Evolutionary conservation across 1,139 yeast species (phyloP).

Genomic region (Yamadazyma buinensis): DNA sequence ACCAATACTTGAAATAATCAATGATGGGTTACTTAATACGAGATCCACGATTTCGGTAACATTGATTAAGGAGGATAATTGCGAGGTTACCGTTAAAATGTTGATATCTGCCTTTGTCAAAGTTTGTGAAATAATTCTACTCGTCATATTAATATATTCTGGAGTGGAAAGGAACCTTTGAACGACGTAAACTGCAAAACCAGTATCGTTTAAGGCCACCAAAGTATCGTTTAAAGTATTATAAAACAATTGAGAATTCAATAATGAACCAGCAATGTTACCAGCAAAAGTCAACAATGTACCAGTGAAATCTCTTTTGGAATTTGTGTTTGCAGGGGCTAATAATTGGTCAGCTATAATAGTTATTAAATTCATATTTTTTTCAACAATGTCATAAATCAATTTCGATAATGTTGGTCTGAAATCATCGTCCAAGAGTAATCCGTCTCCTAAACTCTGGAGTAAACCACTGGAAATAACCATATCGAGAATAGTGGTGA

Average conservation of each 20-base stretch:
- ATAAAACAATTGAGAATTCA: constrained; percentile 27
- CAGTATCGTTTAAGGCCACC: constrained; percentile 42
- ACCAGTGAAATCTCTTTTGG: constrained; percentile 21
- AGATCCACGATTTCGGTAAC: constrained; percentile 22
- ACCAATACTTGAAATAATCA: constrained; percentile 21
- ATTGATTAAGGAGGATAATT: constrained; percentile 17
- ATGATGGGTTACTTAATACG: constrained; percentile 25
- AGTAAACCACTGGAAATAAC: constrained; percentile 35
- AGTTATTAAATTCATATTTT: constrained; percentile 26
- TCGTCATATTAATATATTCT: constrained; percentile 38
- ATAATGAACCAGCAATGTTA: constrained; percentile 27
- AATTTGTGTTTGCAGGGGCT: constrained; percentile 13
- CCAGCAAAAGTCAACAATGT: constrained; percentile 25
- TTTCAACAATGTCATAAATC: constrained; percentile 27
- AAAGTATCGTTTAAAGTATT: constrained; percentile 25
- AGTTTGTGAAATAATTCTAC: constrained; percentile 23
- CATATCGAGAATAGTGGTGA: constrained; percentile 20
- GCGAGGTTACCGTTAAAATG: constrained; percentile 6
- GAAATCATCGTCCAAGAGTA: constrained; percentile 32
- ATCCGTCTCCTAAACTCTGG: constrained; percentile 30
- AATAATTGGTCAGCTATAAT: constrained; percentile 24
- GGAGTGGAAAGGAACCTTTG: constrained; percentile 35
- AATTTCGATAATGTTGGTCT: constrained; percentile 37
- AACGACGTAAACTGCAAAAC: constrained; percentile 35
- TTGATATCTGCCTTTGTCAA: constrained; percentile 15